A percentile compares a stretch with the other conserved stretches of the same genome.
phyloP scores from a whole-genome alignment of 75 land plant species.

The Larix kaempferi region DNA sequence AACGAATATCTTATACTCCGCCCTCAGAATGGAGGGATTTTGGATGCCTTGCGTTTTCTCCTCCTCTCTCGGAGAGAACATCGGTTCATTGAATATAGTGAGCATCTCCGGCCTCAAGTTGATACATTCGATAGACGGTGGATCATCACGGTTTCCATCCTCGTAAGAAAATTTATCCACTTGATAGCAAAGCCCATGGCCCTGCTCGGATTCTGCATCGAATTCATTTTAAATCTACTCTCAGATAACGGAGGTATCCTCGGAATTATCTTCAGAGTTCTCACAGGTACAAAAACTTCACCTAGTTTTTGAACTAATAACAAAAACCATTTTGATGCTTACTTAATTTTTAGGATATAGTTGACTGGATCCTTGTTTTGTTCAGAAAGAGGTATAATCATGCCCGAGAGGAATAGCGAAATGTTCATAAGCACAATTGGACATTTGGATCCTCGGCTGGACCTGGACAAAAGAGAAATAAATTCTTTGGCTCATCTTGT shows the following conservation, averaged over 20 bases:
- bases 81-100: not conserved
- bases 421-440: not conserved
- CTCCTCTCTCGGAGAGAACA: not conserved
- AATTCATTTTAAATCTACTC: conserved; percentile 49
- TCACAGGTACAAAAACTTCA: conserved; percentile 24
- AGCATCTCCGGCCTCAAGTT: not conserved
- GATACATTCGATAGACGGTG: conserved; percentile 17
- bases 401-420: no score
- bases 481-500: no score
- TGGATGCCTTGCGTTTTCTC: not conserved
- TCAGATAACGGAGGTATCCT: conserved; percentile 35
- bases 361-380: conserved; percentile 7
- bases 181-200: conserved; percentile 37
- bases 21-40: conserved; percentile 8
- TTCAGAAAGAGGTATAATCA: not conserved
- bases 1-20: no score
- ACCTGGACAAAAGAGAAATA: no score
- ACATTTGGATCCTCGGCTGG: no score
- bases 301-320: not conserved
- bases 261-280: conserved; percentile 30
- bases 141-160: conserved; percentile 46
- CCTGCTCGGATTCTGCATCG: conserved; percentile 30
- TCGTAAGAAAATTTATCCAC: conserved; percentile 32
- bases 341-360: not conserved
- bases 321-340: not conserved